A percentile compares a stretch with the other conserved stretches of the same genome.
phyloP scores from a whole-genome alignment of 345 rosid species.

The Nasturtium officinale region DNA sequence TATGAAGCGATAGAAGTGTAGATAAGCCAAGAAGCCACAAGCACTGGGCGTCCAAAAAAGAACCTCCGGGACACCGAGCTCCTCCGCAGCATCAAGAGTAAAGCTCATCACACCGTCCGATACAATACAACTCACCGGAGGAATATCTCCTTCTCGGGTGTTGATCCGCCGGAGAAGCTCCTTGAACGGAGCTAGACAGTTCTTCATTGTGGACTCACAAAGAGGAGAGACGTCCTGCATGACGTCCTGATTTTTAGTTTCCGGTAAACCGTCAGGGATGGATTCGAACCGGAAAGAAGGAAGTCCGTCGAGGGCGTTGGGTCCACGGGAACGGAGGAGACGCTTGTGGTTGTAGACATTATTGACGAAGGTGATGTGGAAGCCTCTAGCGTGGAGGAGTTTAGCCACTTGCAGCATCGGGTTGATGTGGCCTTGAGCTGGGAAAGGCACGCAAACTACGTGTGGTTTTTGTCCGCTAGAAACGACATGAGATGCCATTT shows the following conservation, averaged over 20 bases:
- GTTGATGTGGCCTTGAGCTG: slow-evolving; percentile 40
- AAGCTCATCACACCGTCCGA: slow-evolving; percentile 41
- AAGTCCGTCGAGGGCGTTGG: slow-evolving; percentile 7
- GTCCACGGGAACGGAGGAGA: slow-evolving; percentile 31
- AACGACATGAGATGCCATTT: slow-evolving; percentile 33
- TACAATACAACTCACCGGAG: slow-evolving; percentile 40
- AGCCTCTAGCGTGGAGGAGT: slow-evolving; percentile 35
- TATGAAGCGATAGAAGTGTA: slow-evolving; percentile 31
- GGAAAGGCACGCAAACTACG: slow-evolving; percentile 36
- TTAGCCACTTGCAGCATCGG: slow-evolving; percentile 41
- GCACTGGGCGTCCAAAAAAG: slow-evolving; percentile 35
- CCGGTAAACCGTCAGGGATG: slow-evolving; percentile 38
- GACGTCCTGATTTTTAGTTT: slow-evolving; percentile 17
- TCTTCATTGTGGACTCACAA: slow-evolving; percentile 22
- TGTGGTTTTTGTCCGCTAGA: slow-evolving; percentile 29
- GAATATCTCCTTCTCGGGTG: not conserved
- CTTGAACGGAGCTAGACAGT: slow-evolving; percentile 32
- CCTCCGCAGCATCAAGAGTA: slow-evolving; percentile 42
- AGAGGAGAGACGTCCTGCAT: slow-evolving; percentile 27
- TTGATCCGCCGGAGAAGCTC: slow-evolving; percentile 34
- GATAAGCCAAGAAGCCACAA: slow-evolving; percentile 28
- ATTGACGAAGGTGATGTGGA: slow-evolving; percentile 41
- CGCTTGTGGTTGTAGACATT: slow-evolving; percentile 36
- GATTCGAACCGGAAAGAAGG: slow-evolving; percentile 28
- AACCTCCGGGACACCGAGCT: slow-evolving; percentile 38